Evolutionary conservation across 208 protist genomes (phyloP).

Genomic region (Leptomonas seymouri): DNA sequence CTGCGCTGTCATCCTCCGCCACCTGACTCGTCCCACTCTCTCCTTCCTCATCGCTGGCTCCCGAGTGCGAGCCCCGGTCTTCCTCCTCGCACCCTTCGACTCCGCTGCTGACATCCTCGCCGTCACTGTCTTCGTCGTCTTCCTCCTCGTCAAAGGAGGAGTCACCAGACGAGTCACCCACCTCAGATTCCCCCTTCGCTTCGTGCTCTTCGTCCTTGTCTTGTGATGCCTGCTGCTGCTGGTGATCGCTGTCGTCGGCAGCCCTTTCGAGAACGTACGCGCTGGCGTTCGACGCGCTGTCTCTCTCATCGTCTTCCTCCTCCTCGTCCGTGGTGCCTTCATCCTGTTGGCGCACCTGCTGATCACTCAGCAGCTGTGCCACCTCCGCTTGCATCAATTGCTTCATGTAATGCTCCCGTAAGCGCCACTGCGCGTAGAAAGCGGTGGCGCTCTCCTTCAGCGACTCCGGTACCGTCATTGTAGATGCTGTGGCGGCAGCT

Average conservation of each 20-base stretch:
- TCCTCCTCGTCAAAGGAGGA: conserved; percentile 15
- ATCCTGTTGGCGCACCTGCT: conserved; percentile 2
- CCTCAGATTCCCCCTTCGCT: conserved; percentile 21
- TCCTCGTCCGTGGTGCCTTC: conserved; percentile 27
- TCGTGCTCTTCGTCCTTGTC: conserved; percentile 3
- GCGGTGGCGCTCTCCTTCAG: conserved; percentile 13
- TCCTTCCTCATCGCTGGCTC: conserved; percentile 7
- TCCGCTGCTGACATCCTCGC: conserved; percentile 8
- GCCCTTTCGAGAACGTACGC: conserved; percentile 12
- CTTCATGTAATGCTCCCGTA: conserved; percentile 54
- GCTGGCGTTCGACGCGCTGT: background rate
- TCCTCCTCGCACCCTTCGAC: conserved; percentile 23
- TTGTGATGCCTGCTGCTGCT: background rate
- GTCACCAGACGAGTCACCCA: background rate
- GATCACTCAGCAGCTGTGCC: conserved; percentile 23
- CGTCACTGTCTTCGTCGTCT: conserved; percentile 6
- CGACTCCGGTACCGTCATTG: background rate
- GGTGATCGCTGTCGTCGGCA: background rate
- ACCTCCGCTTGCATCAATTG: conserved; percentile 46
- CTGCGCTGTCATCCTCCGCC: background rate
- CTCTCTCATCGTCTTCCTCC: conserved; percentile 20
- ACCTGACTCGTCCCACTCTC: background rate
- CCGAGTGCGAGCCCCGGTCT: conserved; percentile 8
- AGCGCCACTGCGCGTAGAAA: conserved; percentile 40
- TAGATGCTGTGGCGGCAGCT: background rate